phyloP scores from a whole-genome alignment of 192 early-diverging fungal species.

The Backusella liffmaniae region DNA sequence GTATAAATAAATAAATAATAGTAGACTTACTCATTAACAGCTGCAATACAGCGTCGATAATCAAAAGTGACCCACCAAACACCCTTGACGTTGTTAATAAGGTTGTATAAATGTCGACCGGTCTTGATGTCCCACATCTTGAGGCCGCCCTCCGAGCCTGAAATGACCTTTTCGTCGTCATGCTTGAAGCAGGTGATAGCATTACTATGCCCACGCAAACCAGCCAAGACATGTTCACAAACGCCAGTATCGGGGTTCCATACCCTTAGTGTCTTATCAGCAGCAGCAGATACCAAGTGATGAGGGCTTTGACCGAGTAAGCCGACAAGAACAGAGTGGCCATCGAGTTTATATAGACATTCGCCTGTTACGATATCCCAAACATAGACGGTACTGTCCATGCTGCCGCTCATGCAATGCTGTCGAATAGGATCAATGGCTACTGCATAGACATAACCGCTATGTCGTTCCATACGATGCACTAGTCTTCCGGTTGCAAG shows the following conservation, averaged over 20 bases:
- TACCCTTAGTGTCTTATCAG: slow-evolving; percentile 88
- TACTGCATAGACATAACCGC: slow-evolving; percentile 92
- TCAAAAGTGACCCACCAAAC: slow-evolving; percentile 97
- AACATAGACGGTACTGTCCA: slow-evolving; percentile 91
- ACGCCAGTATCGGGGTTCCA: slow-evolving; percentile 76
- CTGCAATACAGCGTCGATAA: slow-evolving; percentile 77
- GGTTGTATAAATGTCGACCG: slow-evolving; percentile 78
- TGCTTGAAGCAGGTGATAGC: slow-evolving; percentile 99
- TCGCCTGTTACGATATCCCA: slow-evolving; percentile 88
- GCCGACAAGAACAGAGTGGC: slow-evolving; percentile 92
- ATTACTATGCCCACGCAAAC: slow-evolving; percentile 51
- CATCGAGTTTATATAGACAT: slow-evolving; percentile 76
- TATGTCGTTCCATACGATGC: slow-evolving; percentile 82
- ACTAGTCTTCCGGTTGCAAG: slow-evolving; percentile 64
- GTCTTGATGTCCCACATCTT: slow-evolving; percentile 95
- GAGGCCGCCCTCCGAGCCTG: slow-evolving; percentile 88
- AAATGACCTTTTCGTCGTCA: slow-evolving; percentile 91
- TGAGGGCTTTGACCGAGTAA: slow-evolving; percentile 81
- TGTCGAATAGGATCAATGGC: slow-evolving; percentile 82
- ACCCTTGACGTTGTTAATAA: slow-evolving; percentile 75
- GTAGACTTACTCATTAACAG: slow-evolving; percentile 54
- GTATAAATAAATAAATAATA: not conserved
- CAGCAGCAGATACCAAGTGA: slow-evolving; percentile 91
- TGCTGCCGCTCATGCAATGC: slow-evolving; percentile 88
- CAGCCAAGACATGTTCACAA: slow-evolving; percentile 65